Percentiles rank a stretch among this genome's conserved stretches.
These are phyloP conservation scores for Fomitopsis serialis DNA, from an alignment of 768 basidiomycete genomes.

Conservation along the genomic window DNA sequence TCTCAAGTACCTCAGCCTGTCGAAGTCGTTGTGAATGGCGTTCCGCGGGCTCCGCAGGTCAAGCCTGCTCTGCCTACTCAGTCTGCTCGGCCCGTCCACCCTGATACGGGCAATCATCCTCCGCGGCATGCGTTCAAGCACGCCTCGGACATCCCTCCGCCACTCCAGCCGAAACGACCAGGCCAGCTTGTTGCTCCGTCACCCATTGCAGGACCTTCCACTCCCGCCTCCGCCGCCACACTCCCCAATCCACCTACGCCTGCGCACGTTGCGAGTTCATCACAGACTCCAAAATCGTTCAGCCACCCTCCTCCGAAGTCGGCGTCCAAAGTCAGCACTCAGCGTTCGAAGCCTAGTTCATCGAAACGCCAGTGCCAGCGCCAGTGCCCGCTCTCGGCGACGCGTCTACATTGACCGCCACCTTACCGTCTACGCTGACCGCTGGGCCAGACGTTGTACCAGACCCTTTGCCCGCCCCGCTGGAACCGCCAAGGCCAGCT, in stretches of 20 bases:
- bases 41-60: no score
- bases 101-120: neutral
- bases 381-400: constrained; percentile 6
- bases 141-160: neutral
- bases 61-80: no score
- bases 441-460: constrained; percentile 24
- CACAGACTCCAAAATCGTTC: constrained; percentile 67
- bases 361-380: constrained; percentile 27
- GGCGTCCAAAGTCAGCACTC: constrained; percentile 26
- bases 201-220: constrained; percentile 3
- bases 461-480: constrained; percentile 23
- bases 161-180: neutral
- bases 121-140: neutral
- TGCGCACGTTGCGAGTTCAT: constrained; percentile 42
- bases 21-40: no score
- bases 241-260: constrained; percentile 42
- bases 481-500: constrained; percentile 25
- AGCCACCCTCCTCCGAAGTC: constrained; percentile 51
- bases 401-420: constrained; percentile 18
- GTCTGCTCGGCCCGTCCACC: no score
- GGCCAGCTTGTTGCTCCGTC: constrained; percentile 1
- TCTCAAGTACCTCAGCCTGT: no score
- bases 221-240: constrained; percentile 36
- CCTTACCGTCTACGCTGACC: constrained; percentile 25
- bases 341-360: constrained; percentile 1